Percentiles rank a stretch among this genome's conserved stretches.
Conservation (phyloP, 106 monocot genomes). For the Iris macrosiphon region DNA sequence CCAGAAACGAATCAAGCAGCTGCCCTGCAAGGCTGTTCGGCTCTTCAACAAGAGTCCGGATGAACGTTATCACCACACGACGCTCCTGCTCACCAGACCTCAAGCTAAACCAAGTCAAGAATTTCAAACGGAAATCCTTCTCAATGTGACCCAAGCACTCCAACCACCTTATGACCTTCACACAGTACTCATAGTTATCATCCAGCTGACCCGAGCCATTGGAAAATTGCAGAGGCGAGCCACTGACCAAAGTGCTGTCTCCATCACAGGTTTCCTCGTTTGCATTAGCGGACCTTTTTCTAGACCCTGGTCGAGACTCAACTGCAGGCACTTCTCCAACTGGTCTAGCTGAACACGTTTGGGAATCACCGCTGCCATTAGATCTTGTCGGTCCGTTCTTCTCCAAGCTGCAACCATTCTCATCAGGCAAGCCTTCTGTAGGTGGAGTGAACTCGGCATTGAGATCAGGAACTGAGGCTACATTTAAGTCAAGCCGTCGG, state of each 20-base stretch:
- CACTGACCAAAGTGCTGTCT: slow-evolving; percentile 53
- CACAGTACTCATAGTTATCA: slow-evolving; percentile 82
- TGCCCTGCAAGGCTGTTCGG: slow-evolving; percentile 82
- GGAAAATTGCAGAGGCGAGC: slow-evolving; percentile 31
- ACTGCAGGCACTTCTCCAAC: slow-evolving; percentile 46
- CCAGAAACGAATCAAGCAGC: slow-evolving; percentile 73
- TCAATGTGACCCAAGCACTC: slow-evolving; percentile 79
- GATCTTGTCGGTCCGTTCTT: slow-evolving; percentile 34
- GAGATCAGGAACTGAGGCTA: slow-evolving; percentile 74
- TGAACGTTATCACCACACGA: slow-evolving; percentile 79
- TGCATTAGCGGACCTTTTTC: slow-evolving; percentile 14
- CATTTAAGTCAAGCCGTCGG: slow-evolving; percentile 61
- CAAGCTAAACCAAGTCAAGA: slow-evolving; percentile 93
- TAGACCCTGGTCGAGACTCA: slow-evolving; percentile 43
- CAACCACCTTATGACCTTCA: slow-evolving; percentile 81
- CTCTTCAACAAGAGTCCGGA: slow-evolving; percentile 74
- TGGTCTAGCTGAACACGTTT: slow-evolving; percentile 32
- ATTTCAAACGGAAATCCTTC: slow-evolving; percentile 86
- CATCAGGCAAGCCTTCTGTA: slow-evolving; percentile 34
- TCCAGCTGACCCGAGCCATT: slow-evolving; percentile 53
- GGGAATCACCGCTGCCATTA: slow-evolving; percentile 60
- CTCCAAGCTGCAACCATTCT: slow-evolving; percentile 38
- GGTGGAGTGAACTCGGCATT: slow-evolving; percentile 53
- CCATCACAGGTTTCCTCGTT: slow-evolving; percentile 48
- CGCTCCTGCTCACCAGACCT: slow-evolving; percentile 84